These are phyloP conservation scores for Penstemon newberryi DNA, from an alignment of 257 asterid genomes.

Conservation along the genomic window DNA sequence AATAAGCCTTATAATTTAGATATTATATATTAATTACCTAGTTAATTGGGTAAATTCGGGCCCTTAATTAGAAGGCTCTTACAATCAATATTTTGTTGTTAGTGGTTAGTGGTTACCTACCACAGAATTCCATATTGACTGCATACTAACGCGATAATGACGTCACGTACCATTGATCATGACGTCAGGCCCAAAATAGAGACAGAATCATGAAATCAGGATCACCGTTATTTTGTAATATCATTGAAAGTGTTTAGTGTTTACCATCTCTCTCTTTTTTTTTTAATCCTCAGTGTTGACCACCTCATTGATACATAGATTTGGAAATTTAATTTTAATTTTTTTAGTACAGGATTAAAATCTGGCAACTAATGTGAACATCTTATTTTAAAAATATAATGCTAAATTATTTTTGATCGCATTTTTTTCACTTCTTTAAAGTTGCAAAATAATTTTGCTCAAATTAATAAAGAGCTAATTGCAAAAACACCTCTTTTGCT, in stretches of 20 bases:
- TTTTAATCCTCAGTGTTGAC: too few species aligned
- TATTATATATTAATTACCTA: background rate
- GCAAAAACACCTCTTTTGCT: too few species aligned
- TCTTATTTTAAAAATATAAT: too few species aligned
- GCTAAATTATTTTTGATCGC: too few species aligned
- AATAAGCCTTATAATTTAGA: background rate
- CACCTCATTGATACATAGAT: too few species aligned
- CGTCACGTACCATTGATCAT: slow-evolving; percentile 37
- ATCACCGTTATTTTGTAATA: slow-evolving; percentile 22
- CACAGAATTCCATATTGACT: slow-evolving; percentile 17
- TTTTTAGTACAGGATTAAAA: too few species aligned
- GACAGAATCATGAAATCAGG: slow-evolving; percentile 28
- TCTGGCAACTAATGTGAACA: too few species aligned
- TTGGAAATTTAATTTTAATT: too few species aligned
- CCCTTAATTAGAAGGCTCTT: background rate
- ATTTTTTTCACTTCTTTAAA: too few species aligned
- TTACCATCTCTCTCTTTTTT: too few species aligned
- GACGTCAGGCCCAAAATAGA: slow-evolving; percentile 37
- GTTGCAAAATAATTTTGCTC: too few species aligned
- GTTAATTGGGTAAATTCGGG: background rate
- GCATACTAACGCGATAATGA: slow-evolving; percentile 26
- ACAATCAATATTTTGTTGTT: slow-evolving; percentile 4
- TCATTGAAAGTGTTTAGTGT: too few species aligned
- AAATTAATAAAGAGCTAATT: background rate
- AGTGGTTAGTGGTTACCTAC: background rate